phyloP scores from a whole-genome alignment of 2,329 filamentous ascomycete species.

The Rhexocercosporidium sp. region DNA sequence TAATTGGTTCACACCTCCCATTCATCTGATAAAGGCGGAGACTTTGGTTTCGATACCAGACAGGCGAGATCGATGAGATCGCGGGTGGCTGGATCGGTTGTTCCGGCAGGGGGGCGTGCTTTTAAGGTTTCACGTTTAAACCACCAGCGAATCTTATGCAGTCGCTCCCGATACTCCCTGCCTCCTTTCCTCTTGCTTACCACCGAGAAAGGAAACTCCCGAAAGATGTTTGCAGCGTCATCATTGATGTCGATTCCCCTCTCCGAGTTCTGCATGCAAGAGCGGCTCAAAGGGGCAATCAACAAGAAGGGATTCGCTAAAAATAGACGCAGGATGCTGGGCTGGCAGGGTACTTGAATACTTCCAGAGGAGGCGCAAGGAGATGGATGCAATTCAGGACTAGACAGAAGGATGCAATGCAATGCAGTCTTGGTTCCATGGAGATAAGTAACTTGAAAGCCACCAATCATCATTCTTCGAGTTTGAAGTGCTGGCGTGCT shows the following conservation, averaged over 20 bases:
- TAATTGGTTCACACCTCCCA: too few relatives aligned
- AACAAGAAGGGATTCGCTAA: not conserved
- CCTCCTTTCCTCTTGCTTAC: not conserved
- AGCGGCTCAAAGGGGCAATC: not conserved
- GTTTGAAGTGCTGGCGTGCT: not conserved
- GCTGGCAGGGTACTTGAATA: slow-evolving; percentile 1
- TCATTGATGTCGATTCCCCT: not conserved
- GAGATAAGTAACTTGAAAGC: not conserved
- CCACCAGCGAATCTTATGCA: not conserved
- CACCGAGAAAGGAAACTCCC: not conserved
- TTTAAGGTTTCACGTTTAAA: not conserved
- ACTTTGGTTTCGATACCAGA: not conserved
- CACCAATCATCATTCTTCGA: not conserved
- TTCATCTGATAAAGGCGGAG: not conserved
- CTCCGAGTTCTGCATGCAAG: not conserved
- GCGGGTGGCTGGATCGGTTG: not conserved
- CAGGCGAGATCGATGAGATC: not conserved
- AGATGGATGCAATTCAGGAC: not conserved
- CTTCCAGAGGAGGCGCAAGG: not conserved
- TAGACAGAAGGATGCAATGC: not conserved
- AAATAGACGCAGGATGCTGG: not conserved
- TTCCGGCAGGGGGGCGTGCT: not conserved
- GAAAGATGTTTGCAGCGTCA: not conserved
- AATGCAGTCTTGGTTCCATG: not conserved
- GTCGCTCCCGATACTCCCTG: not conserved